Evolutionary conservation across 2,329 filamentous ascomycete genomes (phyloP), one percentile per base, ranked within the genome.

Genomic region (Fusarium veterinarium): DNA sequence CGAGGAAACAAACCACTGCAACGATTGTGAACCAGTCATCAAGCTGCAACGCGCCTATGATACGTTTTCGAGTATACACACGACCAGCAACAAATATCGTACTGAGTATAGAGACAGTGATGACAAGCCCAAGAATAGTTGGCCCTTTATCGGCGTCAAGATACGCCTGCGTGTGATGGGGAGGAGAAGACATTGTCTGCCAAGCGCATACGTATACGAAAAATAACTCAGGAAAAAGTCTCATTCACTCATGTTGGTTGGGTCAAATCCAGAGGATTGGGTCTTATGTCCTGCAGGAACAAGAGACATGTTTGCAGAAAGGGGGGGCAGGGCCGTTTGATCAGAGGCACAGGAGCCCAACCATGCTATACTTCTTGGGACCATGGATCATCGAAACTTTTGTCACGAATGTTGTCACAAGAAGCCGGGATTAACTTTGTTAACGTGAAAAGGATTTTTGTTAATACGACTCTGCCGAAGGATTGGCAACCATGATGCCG

Each of bases 11-110:
- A 30, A 73, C 71, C 61, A 68, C 41, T 1, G 69, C 62, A 11
- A 46, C 17, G 7, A 67, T 64, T n/a, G 60, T 67, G 23, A 72
- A 45, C 62, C 67, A 73, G 63, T 74, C 71, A 45, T 74, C 71
- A 3, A 64, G 48, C 11, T 71, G 64, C 25, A 73, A 6, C 1
- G 67, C 55, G 3, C 69, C 69, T 37, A 73, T 49, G 28, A 74
- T 74, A 23, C 58, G 55, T 33, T 64, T 73, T 23, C 71, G 46
- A 12, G 69, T 72, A 6, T 64, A 74, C 20, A 74, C 31, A 1
- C 71, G 52, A 14, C 48, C 67, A 41, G 40, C 35, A 23, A 73
- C 70, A 37, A 73, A 71, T 1, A 73, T 25, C 0, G 67, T 71
- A 25, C 69, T 72, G 8, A 74, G 60, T 1, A 67, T 46, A 28